Evolutionary conservation across 2,329 filamentous ascomycete species (phyloP).

Genomic region (Samsoniella hepiali): DNA sequence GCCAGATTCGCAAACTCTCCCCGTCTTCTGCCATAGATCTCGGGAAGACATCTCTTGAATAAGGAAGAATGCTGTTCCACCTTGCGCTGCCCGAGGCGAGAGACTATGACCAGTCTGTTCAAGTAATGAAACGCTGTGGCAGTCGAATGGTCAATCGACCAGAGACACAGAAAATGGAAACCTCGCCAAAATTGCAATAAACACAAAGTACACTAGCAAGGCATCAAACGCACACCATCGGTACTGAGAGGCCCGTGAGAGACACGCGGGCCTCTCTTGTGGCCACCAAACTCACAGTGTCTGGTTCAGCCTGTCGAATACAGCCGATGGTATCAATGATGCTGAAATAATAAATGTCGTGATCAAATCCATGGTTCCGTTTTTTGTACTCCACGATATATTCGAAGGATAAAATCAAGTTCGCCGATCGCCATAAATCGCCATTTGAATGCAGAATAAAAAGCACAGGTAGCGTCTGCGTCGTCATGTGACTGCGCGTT

Average conservation of each 20-base stretch:
- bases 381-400: slow-evolving; percentile 1
- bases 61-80: not conserved
- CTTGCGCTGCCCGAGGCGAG: not conserved
- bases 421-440: slow-evolving; percentile 13
- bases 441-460: slow-evolving; percentile 12
- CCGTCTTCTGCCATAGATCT: not conserved
- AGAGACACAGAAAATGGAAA: not conserved
- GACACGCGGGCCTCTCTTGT: not conserved
- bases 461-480: not conserved
- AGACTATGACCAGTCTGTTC: not conserved
- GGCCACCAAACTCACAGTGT: not conserved
- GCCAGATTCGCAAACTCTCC: not conserved
- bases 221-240: not conserved
- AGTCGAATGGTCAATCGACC: not conserved
- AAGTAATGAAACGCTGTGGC: not conserved
- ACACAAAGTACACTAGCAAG: not conserved
- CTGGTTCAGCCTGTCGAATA: not conserved
- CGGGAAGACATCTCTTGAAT: not conserved
- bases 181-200: not conserved
- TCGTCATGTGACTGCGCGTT: not conserved
- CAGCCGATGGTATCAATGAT: not conserved
- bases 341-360: slow-evolving; percentile 12
- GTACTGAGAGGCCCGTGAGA: not conserved
- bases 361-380: slow-evolving; percentile 6
- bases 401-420: slow-evolving; percentile 9